Conservation (phyloP, 2,329 filamentous ascomycete genomes). For the Epichloe typhina region DNA sequence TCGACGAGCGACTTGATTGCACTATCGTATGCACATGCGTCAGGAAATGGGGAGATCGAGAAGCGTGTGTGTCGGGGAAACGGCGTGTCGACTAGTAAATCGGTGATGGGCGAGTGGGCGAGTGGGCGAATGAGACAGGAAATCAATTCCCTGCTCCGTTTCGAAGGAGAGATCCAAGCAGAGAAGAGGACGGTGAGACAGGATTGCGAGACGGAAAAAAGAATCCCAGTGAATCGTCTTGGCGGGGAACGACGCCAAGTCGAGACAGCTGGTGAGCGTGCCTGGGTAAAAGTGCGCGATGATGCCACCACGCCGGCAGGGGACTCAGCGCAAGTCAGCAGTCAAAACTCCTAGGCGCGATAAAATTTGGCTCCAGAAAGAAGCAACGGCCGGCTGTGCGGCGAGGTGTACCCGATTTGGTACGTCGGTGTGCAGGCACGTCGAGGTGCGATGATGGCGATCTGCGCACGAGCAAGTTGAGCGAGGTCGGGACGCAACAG, state of each 20-base stretch:
- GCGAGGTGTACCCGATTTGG: neutral
- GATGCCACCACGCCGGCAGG: conserved; percentile 4
- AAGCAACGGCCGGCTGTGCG: neutral
- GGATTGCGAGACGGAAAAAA: neutral
- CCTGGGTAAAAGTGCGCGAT: neutral
- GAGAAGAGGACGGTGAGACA: neutral
- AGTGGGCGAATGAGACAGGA: neutral
- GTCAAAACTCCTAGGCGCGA: neutral
- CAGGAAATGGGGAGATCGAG: conserved; percentile 2
- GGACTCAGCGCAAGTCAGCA: neutral
- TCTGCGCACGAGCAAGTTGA: conserved; percentile 7
- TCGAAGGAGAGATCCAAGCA: neutral
- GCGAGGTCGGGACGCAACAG: conserved; percentile 11
- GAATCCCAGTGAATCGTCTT: neutral
- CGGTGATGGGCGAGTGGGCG: conserved; percentile 1
- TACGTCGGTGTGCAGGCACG: neutral
- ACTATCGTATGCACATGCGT: conserved; percentile 35
- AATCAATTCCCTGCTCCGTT: neutral
- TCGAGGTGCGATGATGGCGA: neutral
- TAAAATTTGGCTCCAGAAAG: neutral
- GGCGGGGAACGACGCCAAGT: conserved; percentile 1
- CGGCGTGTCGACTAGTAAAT: neutral
- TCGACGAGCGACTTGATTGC: conserved; percentile 31
- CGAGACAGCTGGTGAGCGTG: conserved; percentile 4
- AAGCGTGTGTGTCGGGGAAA: neutral